Evolutionary conservation across 1,139 yeast genomes (phyloP).

Genomic region (Groenewaldozyma sp.): DNA sequence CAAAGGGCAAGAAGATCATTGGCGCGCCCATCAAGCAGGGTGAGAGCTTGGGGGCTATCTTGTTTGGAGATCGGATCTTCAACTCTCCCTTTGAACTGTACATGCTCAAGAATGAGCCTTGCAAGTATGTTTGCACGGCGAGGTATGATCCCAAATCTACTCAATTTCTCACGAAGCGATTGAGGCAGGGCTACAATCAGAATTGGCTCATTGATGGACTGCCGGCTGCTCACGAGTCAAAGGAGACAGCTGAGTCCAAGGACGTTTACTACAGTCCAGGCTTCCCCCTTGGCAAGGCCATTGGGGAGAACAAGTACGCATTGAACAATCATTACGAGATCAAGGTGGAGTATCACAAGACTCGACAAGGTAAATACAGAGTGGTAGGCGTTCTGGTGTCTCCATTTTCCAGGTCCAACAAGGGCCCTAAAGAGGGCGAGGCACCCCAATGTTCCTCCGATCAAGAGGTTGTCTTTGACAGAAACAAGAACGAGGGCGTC

Average conservation of each 20-base stretch:
- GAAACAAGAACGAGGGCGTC: conserved; percentile 29
- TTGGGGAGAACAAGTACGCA: conserved; percentile 18
- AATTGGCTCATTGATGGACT: conserved; percentile 94
- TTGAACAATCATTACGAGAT: conserved; percentile 77
- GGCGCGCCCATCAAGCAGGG: conserved; percentile 55
- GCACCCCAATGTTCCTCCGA: conserved; percentile 29
- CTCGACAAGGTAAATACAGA: conserved; percentile 60
- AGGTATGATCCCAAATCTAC: conserved; percentile 57
- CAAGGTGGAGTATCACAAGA: conserved; percentile 68
- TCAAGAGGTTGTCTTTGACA: conserved; percentile 33
- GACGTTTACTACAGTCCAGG: conserved; percentile 64
- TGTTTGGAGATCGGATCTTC: conserved; percentile 93
- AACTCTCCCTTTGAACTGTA: conserved; percentile 78
- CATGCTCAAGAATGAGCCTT: conserved; percentile 64
- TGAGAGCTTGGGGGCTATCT: conserved; percentile 84
- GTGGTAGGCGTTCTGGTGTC: conserved; percentile 84
- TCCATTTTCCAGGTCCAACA: conserved; percentile 55
- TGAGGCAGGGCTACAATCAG: conserved; percentile 73
- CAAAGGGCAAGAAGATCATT: too few relatives aligned
- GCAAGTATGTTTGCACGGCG: conserved; percentile 54
- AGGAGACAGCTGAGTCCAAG: conserved; percentile 34
- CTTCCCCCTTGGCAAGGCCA: conserved; percentile 57
- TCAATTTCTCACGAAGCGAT: conserved; percentile 63
- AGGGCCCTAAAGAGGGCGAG: conserved; percentile 27
- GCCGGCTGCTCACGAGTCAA: conserved; percentile 76